A percentile compares a stretch with the other conserved stretches of the same genome.
phyloP scores from a whole-genome alignment of 257 asterid genomes.

The Prunella vulgaris region DNA sequence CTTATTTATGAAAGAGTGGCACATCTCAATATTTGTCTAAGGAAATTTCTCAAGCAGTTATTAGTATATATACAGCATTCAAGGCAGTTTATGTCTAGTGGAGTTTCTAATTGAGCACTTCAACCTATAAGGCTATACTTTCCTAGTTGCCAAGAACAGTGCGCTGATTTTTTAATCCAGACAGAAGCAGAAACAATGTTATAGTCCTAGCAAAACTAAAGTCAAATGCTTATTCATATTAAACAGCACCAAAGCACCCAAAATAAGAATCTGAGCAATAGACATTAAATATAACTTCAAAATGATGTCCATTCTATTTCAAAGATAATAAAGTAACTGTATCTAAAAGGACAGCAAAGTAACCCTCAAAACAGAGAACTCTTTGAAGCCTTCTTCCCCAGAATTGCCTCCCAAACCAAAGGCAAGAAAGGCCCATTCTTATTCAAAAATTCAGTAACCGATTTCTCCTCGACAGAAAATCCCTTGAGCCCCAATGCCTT shows the following conservation, averaged over 20 bases:
- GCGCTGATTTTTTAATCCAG: not conserved
- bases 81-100: not conserved
- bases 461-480: constrained; percentile 56
- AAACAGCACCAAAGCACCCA: not conserved
- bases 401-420: constrained; percentile 80
- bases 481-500: constrained; percentile 55
- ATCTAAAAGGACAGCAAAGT: not conserved
- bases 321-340: not conserved
- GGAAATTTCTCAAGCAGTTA: not conserved
- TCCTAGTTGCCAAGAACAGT: not conserved
- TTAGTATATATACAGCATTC: not conserved
- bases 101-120: not conserved
- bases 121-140: not conserved
- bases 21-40: not conserved
- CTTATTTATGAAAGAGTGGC: not conserved
- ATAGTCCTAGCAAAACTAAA: not conserved
- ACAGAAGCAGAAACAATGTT: not conserved
- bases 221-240: constrained; percentile 6
- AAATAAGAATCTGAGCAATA: not conserved
- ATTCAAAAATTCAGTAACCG: constrained; percentile 54
- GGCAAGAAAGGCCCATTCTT: constrained; percentile 84
- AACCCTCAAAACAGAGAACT: constrained; percentile 39
- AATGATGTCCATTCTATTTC: constrained; percentile 1
- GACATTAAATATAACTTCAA: not conserved
- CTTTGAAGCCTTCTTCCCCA: constrained; percentile 61